These are phyloP conservation scores for Agaricus sinodeliciosus DNA, from an alignment of 768 basidiomycete species.

Conservation along the genomic window DNA sequence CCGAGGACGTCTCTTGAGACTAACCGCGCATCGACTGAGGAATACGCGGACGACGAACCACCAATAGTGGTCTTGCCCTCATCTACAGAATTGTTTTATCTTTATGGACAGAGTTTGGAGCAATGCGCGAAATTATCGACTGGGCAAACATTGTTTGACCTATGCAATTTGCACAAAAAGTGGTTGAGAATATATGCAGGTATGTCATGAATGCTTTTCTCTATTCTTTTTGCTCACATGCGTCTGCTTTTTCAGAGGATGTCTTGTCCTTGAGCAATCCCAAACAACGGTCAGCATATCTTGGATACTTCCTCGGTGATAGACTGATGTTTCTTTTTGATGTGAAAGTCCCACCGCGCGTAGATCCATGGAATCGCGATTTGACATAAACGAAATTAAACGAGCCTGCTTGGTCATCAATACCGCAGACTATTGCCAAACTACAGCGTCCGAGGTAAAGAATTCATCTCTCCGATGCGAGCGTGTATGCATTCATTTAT, in stretches of 20 bases:
- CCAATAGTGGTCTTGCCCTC: constrained; percentile 76
- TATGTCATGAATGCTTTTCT: constrained; percentile 22
- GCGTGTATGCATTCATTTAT: background rate
- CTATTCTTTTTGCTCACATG: constrained; percentile 1
- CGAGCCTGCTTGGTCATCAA: constrained; percentile 90
- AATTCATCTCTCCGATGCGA: too few species aligned
- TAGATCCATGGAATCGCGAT: constrained; percentile 73
- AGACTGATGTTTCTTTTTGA: background rate
- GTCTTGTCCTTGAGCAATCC: constrained; percentile 62
- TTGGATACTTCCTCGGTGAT: background rate
- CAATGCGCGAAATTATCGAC: constrained; percentile 90
- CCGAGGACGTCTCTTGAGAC: constrained; percentile 66
- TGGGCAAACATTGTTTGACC: constrained; percentile 75
- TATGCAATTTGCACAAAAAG: constrained; percentile 80
- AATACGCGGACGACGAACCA: constrained; percentile 36
- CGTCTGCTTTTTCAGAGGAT: constrained; percentile 55
- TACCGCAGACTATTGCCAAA: constrained; percentile 96
- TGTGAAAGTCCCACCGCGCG: constrained; percentile 37
- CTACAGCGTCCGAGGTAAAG: constrained; percentile 77
- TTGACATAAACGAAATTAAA: constrained; percentile 67
- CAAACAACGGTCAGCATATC: constrained; percentile 48
- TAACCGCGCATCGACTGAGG: constrained; percentile 30
- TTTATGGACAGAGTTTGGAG: constrained; percentile 92
- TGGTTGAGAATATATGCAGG: constrained; percentile 94
- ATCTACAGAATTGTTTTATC: constrained; percentile 95